These are phyloP conservation scores for Aspergillus bertholletiae DNA, from an alignment of 495 filamentous ascomycete genomes.

Conservation along the genomic window DNA sequence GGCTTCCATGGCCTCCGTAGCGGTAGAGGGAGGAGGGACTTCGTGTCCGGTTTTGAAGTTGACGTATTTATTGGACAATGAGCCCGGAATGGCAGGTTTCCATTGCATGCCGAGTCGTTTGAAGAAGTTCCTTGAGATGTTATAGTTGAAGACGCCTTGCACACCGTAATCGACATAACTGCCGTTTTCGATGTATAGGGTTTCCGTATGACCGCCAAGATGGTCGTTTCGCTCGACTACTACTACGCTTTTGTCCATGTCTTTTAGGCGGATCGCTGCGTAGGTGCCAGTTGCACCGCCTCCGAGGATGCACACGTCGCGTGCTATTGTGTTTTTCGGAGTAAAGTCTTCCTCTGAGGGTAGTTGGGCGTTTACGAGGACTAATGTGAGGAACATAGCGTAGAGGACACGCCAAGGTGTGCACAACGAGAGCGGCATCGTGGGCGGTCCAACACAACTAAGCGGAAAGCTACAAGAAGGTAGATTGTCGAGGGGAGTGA, in stretches of 20 bases:
- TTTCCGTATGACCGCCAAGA: constrained; percentile 38
- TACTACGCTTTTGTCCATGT: constrained; percentile 30
- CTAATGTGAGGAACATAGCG: neutral
- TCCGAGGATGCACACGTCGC: constrained; percentile 43
- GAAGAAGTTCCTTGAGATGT: constrained; percentile 29
- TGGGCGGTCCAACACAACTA: neutral
- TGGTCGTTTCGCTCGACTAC: constrained; percentile 34
- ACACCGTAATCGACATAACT: constrained; percentile 42
- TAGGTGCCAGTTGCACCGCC: constrained; percentile 47
- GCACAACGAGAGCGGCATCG: neutral
- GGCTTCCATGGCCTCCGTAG: constrained; percentile 1
- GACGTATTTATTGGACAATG: constrained; percentile 22
- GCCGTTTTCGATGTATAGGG: constrained; percentile 12
- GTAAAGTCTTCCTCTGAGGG: neutral
- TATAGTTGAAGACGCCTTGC: constrained; percentile 29
- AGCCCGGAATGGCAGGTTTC: constrained; percentile 21
- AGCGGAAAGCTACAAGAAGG: neutral
- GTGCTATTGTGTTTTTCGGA: neutral
- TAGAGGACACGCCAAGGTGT: neutral
- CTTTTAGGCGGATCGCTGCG: constrained; percentile 31
- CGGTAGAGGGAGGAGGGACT: constrained; percentile 21
- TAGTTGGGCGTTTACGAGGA: neutral
- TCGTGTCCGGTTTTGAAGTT: constrained; percentile 16
- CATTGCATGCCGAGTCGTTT: constrained; percentile 22
- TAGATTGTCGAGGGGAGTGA: neutral